These are phyloP conservation scores for Sporothrix variecibatus DNA, from an alignment of 2,329 filamentous ascomycete species.

Conservation along the genomic window DNA sequence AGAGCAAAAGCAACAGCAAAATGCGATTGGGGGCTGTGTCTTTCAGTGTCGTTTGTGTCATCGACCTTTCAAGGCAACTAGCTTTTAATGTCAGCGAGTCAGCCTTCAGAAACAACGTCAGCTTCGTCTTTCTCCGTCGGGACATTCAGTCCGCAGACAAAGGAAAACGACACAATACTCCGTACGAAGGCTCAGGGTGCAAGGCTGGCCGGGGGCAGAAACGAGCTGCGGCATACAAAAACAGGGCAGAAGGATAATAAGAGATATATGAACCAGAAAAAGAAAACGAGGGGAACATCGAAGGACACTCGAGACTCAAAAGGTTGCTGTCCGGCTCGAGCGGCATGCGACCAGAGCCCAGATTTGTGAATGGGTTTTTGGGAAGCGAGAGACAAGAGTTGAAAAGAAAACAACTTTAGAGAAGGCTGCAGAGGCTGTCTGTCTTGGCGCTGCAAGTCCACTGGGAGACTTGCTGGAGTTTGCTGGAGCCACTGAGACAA, in stretches of 20 bases:
- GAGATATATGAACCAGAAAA: not conserved
- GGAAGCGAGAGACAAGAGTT: not conserved
- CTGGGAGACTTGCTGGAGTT: not conserved
- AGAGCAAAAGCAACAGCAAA: not conserved
- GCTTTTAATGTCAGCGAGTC: not conserved
- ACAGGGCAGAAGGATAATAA: not conserved
- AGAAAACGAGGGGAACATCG: not conserved
- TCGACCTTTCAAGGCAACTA: not conserved
- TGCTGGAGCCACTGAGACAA: not conserved
- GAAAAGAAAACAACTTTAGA: not conserved
- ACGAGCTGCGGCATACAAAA: not conserved
- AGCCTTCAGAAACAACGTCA: not conserved
- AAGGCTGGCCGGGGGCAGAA: not conserved
- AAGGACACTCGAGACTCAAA: not conserved
- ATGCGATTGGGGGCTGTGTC: not conserved
- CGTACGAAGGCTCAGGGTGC: not conserved
- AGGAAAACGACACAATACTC: not conserved
- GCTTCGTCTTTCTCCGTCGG: not conserved
- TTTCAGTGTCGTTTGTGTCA: not conserved
- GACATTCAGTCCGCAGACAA: not conserved
- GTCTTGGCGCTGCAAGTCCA: conserved; percentile 12
- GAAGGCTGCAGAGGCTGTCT: conserved; percentile 9
- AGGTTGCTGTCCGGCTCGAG: not conserved
- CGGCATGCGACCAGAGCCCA: not conserved
- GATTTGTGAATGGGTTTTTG: not conserved